Conservation (phyloP, 768 basidiomycete species). For the Serendipita sp. region DNA sequence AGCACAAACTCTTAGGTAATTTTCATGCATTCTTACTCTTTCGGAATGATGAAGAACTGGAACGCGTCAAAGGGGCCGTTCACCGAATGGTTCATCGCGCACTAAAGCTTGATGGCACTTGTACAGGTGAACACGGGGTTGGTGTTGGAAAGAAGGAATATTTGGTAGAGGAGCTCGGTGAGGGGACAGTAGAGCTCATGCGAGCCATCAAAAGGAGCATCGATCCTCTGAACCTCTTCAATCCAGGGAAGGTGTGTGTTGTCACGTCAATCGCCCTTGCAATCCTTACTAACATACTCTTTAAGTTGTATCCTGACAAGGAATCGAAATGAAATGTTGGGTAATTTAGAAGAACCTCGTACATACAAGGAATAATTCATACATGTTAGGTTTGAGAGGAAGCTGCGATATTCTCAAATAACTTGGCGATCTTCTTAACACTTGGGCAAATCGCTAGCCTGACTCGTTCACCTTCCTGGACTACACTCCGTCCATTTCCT, state of each 20-base stretch:
- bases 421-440: not conserved
- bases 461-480: not conserved
- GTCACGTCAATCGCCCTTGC: too few species aligned
- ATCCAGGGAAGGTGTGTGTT: constrained; percentile 51
- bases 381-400: too few species aligned
- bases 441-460: not conserved
- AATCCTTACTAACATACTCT: too few species aligned
- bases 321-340: too few species aligned
- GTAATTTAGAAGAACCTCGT: too few species aligned
- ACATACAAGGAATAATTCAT: too few species aligned
- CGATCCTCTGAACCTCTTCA: constrained; percentile 69
- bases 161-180: constrained; percentile 66
- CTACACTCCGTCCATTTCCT: not conserved
- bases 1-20: constrained; percentile 22
- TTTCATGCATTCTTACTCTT: constrained; percentile 39
- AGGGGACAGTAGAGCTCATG: constrained; percentile 71
- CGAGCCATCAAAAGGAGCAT: constrained; percentile 62
- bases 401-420: constrained; percentile 6
- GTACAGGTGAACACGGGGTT: constrained; percentile 82
- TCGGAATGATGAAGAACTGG: constrained; percentile 39
- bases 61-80: constrained; percentile 39
- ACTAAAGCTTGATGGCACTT: constrained; percentile 58
- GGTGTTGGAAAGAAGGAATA: constrained; percentile 78
- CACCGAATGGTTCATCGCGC: constrained; percentile 57
- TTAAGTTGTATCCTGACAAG: too few species aligned